These are phyloP conservation scores for Ascoidea tarda DNA, from an alignment of 805 yeast genomes.

Conservation along the genomic window DNA sequence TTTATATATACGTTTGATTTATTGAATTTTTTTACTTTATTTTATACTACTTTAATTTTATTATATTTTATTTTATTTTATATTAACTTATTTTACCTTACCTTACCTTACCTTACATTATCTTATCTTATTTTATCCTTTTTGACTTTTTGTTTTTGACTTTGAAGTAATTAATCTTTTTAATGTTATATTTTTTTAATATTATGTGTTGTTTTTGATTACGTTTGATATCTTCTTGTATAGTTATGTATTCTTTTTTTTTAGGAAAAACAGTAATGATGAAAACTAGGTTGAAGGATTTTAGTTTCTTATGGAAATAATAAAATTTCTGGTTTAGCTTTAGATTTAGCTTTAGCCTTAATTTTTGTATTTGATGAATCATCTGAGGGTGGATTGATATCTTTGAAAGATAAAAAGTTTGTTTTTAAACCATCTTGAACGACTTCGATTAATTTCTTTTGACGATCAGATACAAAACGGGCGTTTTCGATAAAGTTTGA, in stretches of 20 bases:
- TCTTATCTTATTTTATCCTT: background rate
- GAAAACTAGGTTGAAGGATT: background rate
- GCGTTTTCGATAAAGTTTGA: constrained; percentile 23
- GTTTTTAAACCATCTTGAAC: constrained; percentile 16
- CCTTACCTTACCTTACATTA: no score
- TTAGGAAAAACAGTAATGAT: background rate
- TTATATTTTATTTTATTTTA: no score
- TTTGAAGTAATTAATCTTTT: background rate
- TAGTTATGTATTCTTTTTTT: no score
- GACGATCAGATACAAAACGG: constrained; percentile 21
- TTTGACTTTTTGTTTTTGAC: background rate
- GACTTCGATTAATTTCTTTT: constrained; percentile 22
- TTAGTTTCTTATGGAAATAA: no score
- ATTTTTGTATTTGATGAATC: background rate
- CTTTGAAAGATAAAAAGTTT: background rate
- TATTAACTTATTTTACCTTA: no score
- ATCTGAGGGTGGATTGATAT: background rate
- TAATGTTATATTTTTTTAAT: no score
- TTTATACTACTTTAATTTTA: no score
- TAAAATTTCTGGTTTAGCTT: background rate
- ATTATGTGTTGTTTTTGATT: background rate
- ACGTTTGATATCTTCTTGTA: background rate
- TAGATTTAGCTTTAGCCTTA: no score
- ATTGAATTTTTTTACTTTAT: no score
- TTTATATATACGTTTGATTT: no score